Conservation (phyloP, 116 monocot species). For the Iris pallida region DNA sequence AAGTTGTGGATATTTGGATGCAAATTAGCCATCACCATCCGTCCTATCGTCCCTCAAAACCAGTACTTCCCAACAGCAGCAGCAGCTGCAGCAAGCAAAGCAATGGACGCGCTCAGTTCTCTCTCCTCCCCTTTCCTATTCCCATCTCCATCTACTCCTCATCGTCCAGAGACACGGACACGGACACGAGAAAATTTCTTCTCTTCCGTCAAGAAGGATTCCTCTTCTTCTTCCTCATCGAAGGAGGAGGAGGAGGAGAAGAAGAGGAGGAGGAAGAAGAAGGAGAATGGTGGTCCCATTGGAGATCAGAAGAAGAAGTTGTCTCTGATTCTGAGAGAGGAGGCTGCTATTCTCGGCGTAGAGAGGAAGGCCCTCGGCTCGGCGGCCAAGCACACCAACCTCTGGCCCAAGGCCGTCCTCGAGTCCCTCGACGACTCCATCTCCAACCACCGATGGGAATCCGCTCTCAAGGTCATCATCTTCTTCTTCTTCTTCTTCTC, state of each 20-base stretch:
- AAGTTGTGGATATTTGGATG: too few species aligned
- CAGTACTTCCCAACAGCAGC: background rate
- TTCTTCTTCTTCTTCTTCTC: background rate
- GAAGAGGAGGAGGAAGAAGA: background rate
- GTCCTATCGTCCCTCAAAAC: too few species aligned
- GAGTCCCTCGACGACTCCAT: conserved; percentile 80
- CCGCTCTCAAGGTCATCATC: conserved; percentile 64
- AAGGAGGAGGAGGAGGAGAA: background rate
- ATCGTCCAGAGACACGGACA: too few species aligned
- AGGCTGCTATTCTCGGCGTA: conserved; percentile 61
- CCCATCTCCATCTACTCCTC: too few species aligned
- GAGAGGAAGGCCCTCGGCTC: conserved; percentile 47
- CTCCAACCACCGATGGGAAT: conserved; percentile 50
- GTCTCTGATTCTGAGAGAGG: conserved; percentile 55
- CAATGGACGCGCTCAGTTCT: too few species aligned
- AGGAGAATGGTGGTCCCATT: background rate
- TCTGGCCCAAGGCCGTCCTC: conserved; percentile 83
- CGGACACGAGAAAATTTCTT: too few species aligned
- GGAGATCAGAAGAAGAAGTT: conserved; percentile 15
- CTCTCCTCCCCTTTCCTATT: too few species aligned
- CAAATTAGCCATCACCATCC: too few species aligned
- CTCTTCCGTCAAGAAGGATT: background rate
- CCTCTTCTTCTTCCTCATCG: background rate
- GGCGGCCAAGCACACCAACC: conserved; percentile 26
- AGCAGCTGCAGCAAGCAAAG: too few species aligned